Conservation (phyloP, 2,329 filamentous ascomycete genomes). For the Colletotrichum lentis region DNA sequence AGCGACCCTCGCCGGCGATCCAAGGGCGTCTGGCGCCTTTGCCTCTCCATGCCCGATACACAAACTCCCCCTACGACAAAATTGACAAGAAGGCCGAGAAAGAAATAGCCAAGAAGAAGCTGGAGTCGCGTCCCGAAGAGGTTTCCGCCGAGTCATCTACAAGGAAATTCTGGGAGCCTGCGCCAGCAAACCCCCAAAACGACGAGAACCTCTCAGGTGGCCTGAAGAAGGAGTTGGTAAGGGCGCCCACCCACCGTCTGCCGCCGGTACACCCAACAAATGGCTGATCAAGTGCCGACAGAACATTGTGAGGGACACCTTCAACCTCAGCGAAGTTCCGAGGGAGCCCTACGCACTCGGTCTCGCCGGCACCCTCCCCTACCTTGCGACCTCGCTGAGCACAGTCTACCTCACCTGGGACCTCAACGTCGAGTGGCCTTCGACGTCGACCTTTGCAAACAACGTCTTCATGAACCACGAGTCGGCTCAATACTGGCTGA, state of each 20-base stretch:
- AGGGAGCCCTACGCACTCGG: constrained; percentile 73
- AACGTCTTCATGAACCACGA: constrained; percentile 72
- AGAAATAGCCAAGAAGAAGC: constrained; percentile 60
- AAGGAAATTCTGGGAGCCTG: constrained; percentile 58
- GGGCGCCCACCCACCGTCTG: constrained; percentile 37
- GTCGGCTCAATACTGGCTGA: constrained; percentile 75
- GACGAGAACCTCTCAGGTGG: constrained; percentile 46
- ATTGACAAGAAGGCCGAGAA: constrained; percentile 67
- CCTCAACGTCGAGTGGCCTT: constrained; percentile 72
- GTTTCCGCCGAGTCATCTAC: constrained; percentile 68
- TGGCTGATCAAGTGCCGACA: constrained; percentile 45
- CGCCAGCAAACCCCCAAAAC: constrained; percentile 37
- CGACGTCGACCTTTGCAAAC: constrained; percentile 71
- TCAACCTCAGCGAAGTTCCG: constrained; percentile 70
- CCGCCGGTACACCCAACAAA: background rate
- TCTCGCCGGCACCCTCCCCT: constrained; percentile 82
- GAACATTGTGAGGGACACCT: constrained; percentile 73
- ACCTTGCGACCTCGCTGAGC: constrained; percentile 81
- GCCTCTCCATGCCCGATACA: constrained; percentile 38
- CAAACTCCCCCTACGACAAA: constrained; percentile 42
- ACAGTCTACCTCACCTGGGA: constrained; percentile 86
- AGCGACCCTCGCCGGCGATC: constrained; percentile 30
- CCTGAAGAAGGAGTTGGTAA: constrained; percentile 64
- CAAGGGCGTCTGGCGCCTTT: constrained; percentile 12
- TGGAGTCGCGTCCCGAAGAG: constrained; percentile 66